Evolutionary conservation across 2,329 filamentous ascomycete species (phyloP).

Genomic region (Aspergillus spinulosporus): DNA sequence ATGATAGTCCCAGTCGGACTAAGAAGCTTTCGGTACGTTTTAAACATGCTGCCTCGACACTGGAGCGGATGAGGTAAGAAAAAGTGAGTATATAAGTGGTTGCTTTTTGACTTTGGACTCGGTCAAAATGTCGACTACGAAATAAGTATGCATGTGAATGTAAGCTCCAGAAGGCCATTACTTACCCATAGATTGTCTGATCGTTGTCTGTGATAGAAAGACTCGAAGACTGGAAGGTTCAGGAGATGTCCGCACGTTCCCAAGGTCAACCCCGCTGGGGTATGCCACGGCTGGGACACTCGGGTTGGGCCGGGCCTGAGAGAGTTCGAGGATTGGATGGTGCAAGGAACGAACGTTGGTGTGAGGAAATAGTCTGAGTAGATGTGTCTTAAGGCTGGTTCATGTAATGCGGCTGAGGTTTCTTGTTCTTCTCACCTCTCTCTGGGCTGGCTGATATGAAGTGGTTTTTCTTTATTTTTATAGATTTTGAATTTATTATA

Average conservation of each 20-base stretch:
- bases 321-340: no score
- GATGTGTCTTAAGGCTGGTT: no score
- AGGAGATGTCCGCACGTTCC: not conserved
- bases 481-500: not conserved
- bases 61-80: not conserved
- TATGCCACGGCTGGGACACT: not conserved
- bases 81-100: not conserved
- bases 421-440: no score
- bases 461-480: no score
- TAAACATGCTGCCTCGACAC: not conserved
- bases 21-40: not conserved
- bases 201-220: not conserved
- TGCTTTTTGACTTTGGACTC: not conserved
- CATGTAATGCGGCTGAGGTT: no score
- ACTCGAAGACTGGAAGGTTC: not conserved
- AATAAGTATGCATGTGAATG: constrained; percentile 6
- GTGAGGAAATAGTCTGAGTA: no score
- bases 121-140: not conserved
- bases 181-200: not conserved
- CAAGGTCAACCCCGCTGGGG: not conserved
- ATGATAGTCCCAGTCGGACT: not conserved
- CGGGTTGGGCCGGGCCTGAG: not conserved
- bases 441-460: no score
- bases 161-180: not conserved
- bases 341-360: no score